phyloP scores from a whole-genome alignment of 164 flowering plant genomes.

The Taxillus chinensis region DNA sequence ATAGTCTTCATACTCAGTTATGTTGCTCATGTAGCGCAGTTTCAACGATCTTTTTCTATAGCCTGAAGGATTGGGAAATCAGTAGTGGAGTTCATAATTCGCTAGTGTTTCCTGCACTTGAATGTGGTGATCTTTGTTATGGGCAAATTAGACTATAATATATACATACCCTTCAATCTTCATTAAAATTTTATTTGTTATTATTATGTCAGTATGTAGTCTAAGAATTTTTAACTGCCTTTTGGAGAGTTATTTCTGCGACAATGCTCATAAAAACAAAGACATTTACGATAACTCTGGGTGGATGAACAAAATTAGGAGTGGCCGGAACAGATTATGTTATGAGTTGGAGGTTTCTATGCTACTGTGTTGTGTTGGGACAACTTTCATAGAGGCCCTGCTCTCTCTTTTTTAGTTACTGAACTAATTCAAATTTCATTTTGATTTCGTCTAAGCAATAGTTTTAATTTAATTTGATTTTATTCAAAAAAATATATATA shows the following conservation, averaged over 20 bases:
- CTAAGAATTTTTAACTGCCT: background rate
- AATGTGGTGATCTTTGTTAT: background rate
- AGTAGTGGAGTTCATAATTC: background rate
- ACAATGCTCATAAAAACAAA: too few relatives aligned
- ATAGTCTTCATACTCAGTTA: background rate
- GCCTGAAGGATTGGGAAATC: background rate
- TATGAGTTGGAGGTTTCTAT: too few relatives aligned
- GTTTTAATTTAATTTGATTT: too few relatives aligned
- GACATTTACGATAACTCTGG: too few relatives aligned
- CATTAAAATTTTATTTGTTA: background rate
- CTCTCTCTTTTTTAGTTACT: too few relatives aligned
- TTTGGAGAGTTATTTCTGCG: background rate
- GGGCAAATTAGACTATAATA: background rate
- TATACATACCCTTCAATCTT: background rate
- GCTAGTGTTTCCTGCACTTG: background rate
- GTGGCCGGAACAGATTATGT: too few relatives aligned
- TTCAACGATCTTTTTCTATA: background rate
- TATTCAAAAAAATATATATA: too few relatives aligned
- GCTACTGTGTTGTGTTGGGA: too few relatives aligned
- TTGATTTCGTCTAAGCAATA: too few relatives aligned
- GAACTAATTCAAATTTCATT: too few relatives aligned
- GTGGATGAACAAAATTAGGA: too few relatives aligned
- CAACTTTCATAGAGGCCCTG: too few relatives aligned
- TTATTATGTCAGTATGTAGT: background rate
- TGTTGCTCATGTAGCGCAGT: background rate